Percentiles rank a stretch among this genome's conserved stretches.
Conservation (phyloP, 176 grass and related monocot species). For the Dactylis glomerata region DNA sequence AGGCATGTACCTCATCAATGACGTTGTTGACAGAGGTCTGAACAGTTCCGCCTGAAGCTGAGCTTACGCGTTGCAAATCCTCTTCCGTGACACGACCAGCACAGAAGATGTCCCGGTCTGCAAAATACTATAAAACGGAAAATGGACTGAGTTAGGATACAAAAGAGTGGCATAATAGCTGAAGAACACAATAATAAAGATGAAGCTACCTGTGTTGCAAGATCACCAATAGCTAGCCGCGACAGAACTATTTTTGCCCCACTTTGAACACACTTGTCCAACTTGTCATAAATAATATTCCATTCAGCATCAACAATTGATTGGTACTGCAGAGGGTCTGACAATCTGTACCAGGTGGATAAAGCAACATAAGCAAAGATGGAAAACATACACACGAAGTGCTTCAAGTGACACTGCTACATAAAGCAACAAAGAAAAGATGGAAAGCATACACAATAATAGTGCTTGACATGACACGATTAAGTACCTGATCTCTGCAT, state of each 20-base stretch:
- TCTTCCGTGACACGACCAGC: conserved; percentile 89
- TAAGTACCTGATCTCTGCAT: conserved; percentile 85
- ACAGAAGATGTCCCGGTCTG: conserved; percentile 93
- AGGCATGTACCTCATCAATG: conserved; percentile 59
- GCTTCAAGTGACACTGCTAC: too few relatives aligned
- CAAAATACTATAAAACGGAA: conserved; percentile 65
- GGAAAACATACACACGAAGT: background rate
- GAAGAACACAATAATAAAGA: background rate
- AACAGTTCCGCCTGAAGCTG: conserved; percentile 82
- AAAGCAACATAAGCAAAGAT: background rate
- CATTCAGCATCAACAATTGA: conserved; percentile 99
- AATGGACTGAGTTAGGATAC: background rate
- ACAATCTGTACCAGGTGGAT: conserved; percentile 42
- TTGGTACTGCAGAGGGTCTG: conserved; percentile 93
- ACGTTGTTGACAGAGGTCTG: conserved; percentile 93
- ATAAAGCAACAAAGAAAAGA: background rate
- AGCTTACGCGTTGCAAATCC: conserved; percentile 84
- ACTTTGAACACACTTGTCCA: conserved; percentile 96
- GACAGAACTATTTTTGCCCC: conserved; percentile 91
- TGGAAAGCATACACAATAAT: background rate
- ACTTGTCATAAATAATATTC: conserved; percentile 99
- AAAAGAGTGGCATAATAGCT: background rate
- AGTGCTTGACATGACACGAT: background rate
- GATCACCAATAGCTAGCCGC: conserved; percentile 88
- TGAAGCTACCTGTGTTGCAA: conserved; percentile 77